These are phyloP conservation scores for Rhamnella rubrinervis DNA, from an alignment of 331 rosid species.

Conservation along the genomic window DNA sequence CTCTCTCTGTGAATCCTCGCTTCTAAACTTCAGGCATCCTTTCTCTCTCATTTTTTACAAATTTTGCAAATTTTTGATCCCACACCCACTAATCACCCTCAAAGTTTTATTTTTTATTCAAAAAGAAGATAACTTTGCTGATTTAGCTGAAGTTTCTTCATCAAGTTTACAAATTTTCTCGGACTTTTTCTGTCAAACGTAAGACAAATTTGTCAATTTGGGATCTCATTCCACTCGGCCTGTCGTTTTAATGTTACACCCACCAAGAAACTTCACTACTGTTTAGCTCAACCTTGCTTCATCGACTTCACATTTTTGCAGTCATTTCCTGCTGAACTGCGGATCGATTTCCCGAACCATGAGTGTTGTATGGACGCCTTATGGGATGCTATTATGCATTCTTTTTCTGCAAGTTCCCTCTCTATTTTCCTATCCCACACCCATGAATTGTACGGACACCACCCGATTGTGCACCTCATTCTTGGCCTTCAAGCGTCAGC, in stretches of 20 bases:
- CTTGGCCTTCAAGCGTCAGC: conserved; percentile 67
- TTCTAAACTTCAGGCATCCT: not conserved
- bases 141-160: not conserved
- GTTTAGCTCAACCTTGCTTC: not conserved
- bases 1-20: not conserved
- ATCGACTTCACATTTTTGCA: not conserved
- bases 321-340: not conserved
- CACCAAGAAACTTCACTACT: not conserved
- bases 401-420: conserved; percentile 38
- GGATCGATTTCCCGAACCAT: conserved; percentile 18
- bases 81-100: not conserved
- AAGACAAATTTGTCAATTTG: not conserved
- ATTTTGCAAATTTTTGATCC: no score
- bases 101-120: not conserved
- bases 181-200: not conserved
- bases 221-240: conserved; percentile 8
- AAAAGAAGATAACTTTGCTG: not conserved
- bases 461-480: conserved; percentile 81
- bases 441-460: conserved; percentile 83
- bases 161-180: not conserved
- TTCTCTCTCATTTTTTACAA: not conserved
- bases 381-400: conserved; percentile 25
- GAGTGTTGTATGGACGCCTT: conserved; percentile 25
- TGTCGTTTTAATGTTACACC: not conserved
- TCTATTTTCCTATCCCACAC: conserved; percentile 38